phyloP scores from a whole-genome alignment of 768 basidiomycete species.

The Cytidiella melzeri region DNA sequence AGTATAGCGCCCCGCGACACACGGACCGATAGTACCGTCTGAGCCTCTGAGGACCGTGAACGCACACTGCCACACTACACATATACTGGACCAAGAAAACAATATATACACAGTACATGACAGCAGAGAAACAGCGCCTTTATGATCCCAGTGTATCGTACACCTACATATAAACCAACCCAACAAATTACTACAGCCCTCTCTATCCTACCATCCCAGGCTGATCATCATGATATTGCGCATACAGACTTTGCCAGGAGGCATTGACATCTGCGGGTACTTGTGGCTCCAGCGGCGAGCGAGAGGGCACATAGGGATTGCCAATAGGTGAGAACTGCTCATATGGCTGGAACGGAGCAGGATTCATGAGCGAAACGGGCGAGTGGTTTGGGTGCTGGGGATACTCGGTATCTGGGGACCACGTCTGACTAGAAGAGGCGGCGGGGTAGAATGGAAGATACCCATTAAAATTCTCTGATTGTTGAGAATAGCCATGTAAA shows the following conservation, averaged over 20 bases:
- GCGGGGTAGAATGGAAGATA: background rate
- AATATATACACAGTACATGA: too few relatives aligned
- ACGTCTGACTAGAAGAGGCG: background rate
- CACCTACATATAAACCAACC: too few relatives aligned
- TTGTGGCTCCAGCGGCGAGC: constrained; percentile 12
- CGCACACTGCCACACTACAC: too few relatives aligned
- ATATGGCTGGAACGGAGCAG: constrained; percentile 14
- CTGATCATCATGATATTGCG: constrained; percentile 18
- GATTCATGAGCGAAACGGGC: constrained; percentile 10
- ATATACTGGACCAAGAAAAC: too few relatives aligned
- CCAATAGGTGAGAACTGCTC: constrained; percentile 8
- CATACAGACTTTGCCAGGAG: constrained; percentile 22
- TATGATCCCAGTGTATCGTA: too few relatives aligned
- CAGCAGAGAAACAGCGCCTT: too few relatives aligned
- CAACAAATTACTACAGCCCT: constrained; percentile 1
- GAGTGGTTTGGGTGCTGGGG: constrained; percentile 15
- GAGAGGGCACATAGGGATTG: constrained; percentile 2
- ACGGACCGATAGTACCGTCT: too few relatives aligned
- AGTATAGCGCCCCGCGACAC: too few relatives aligned
- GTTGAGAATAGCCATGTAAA: background rate
- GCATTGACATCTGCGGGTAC: constrained; percentile 17
- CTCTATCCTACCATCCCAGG: background rate
- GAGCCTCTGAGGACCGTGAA: too few relatives aligned
- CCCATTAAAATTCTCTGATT: background rate
- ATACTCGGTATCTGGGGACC: constrained; percentile 7